Conservation (phyloP, 129 eudicot species). For the Flaveria bidentis region DNA sequence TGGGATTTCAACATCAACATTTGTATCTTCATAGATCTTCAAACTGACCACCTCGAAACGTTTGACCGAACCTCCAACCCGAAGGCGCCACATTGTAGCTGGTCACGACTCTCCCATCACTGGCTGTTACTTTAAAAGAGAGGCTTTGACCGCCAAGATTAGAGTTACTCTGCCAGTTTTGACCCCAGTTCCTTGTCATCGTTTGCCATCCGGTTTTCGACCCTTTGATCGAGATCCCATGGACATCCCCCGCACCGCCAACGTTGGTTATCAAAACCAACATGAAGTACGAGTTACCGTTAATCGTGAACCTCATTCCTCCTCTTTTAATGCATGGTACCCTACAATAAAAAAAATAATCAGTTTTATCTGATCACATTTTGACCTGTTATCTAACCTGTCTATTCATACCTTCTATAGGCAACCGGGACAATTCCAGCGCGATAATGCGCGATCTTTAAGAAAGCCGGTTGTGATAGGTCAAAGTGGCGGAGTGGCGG, state of each 20-base stretch:
- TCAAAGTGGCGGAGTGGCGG: constrained; percentile 73
- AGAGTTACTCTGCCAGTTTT: constrained; percentile 73
- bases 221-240: constrained; percentile 57
- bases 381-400: not conserved
- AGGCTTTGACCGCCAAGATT: constrained; percentile 65
- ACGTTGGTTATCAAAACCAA: constrained; percentile 74
- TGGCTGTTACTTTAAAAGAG: constrained; percentile 51
- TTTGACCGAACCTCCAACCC: constrained; percentile 75
- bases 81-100: constrained; percentile 55
- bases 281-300: constrained; percentile 74
- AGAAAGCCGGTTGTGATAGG: constrained; percentile 65
- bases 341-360: constrained; percentile 25
- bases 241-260: constrained; percentile 74
- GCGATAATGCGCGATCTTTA: constrained; percentile 54
- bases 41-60: constrained; percentile 66
- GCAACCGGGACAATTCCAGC: constrained; percentile 72
- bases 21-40: constrained; percentile 16
- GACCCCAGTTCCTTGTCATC: constrained; percentile 80
- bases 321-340: constrained; percentile 73
- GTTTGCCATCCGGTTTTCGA: constrained; percentile 64
- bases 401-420: constrained; percentile 43
- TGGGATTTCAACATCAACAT: constrained; percentile 16
- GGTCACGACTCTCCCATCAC: constrained; percentile 64
- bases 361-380: no score
- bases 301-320: constrained; percentile 71